Base-by-base conservation (phyloP, 2,329 filamentous ascomycete genomes). In the Aspergillus felis region DNA sequence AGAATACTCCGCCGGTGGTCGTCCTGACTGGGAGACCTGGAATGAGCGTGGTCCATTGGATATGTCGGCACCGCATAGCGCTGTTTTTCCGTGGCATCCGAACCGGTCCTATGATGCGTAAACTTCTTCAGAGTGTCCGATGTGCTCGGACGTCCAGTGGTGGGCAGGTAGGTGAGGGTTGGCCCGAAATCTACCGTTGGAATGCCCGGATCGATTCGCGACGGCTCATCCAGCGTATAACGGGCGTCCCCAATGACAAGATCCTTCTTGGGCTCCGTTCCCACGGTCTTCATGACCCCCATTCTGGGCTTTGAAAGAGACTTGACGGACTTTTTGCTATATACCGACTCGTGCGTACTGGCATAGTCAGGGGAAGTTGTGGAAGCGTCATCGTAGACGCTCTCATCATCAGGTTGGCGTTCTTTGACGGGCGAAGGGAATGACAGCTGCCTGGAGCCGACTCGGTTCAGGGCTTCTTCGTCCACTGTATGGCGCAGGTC, bases 181-280 rank as follows among this genome's bases (percentile, higher is more conserved):
- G 88, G 91, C 0, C 93, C 93, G 74, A 97, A 97, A 71, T 97
- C 87, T 61, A 96, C 84, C 4, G 82, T 77, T 1, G 91, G 90
- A 59, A 96, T 86, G 56, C 85, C 81, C 25, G 83, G 79, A 14
- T 78, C 76, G 41, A 69, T 67, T 68, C 24, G 62, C 49, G 20
- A 69, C 9, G 54, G 61, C 41, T 75, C 68, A 46, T 74, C 69
- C 49, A 73, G 65, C 50, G 70, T 65, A 62, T 79, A 80, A 58
- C 70, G 77, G 58, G 74, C 73, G 67, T 82, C 80, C 17, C 79
- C 78, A 54, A 79, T 78, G 50, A 76, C 76, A 59, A 78, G 66
- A 38, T 75, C 72, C 46, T 73, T 76, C 57, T 69, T 69, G n/a
- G 77, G 66, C 38, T 77, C 76, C 6, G 78, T 76, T 46, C 91